A percentile compares a stretch with the other conserved stretches of the same genome.
phyloP scores from a whole-genome alignment of 768 basidiomycete species.

The Lentinula sp. region DNA sequence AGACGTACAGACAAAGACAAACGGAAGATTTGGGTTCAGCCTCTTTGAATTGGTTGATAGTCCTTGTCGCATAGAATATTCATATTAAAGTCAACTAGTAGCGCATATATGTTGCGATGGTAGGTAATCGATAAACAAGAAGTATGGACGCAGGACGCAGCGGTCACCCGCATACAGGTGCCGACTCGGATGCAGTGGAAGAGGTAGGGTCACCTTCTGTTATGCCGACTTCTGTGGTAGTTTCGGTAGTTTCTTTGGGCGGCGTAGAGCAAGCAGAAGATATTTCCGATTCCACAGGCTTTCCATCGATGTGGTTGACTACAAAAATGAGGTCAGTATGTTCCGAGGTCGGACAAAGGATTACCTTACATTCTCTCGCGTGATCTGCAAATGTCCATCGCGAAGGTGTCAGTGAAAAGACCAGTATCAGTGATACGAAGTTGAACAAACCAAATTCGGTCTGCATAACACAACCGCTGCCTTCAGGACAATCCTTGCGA shows the following conservation, averaged over 20 bases:
- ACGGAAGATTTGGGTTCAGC: background rate
- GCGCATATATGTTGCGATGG: background rate
- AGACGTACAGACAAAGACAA: background rate
- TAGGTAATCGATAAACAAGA: background rate
- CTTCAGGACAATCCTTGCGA: conserved; percentile 67
- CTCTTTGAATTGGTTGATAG: background rate
- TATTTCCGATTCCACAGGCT: background rate
- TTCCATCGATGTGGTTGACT: conserved; percentile 35
- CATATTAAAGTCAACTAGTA: background rate
- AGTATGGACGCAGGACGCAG: background rate
- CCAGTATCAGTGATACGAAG: background rate
- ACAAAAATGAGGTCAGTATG: background rate
- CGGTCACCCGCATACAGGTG: background rate
- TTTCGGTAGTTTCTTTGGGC: background rate
- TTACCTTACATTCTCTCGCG: conserved; percentile 65
- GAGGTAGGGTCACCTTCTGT: background rate
- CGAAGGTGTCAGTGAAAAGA: conserved; percentile 5
- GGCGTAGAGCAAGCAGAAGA: background rate
- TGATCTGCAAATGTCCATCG: conserved; percentile 38
- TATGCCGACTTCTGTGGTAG: background rate
- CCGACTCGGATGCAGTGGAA: background rate
- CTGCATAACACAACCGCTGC: conserved; percentile 52
- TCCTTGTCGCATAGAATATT: background rate
- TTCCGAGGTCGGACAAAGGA: conserved; percentile 2
- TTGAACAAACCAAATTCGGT: conserved; percentile 54